phyloP scores from a whole-genome alignment of 768 basidiomycete genomes.

The Xerocomellus dryophilus region DNA sequence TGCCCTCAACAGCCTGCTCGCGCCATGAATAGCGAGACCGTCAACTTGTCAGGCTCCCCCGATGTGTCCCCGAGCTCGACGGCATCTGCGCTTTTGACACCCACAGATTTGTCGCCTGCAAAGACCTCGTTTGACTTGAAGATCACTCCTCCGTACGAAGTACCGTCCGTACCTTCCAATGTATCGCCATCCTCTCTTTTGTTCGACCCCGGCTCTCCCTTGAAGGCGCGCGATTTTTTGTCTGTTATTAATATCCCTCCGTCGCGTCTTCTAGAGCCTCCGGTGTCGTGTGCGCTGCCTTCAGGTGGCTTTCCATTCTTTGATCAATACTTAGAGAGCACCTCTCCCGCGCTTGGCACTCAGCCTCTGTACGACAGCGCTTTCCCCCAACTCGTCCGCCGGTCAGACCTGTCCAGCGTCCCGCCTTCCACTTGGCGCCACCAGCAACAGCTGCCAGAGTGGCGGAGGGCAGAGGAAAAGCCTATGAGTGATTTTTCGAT shows the following conservation, averaged over 20 bases:
- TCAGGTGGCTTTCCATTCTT: conserved; percentile 42
- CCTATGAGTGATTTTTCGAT: conserved; percentile 22
- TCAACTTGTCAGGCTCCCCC: conserved; percentile 47
- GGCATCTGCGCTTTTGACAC: conserved; percentile 67
- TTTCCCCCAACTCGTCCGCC: conserved; percentile 26
- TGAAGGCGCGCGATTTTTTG: conserved; percentile 32
- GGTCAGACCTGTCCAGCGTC: conserved; percentile 14
- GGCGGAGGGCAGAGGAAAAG: conserved; percentile 41
- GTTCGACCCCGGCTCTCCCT: conserved; percentile 42
- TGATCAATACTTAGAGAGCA: conserved; percentile 50
- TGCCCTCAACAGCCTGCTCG: conserved; percentile 42
- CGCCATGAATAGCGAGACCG: conserved; percentile 42
- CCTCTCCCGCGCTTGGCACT: conserved; percentile 37
- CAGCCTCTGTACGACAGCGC: conserved; percentile 35
- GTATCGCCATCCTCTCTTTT: conserved; percentile 41
- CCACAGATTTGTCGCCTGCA: conserved; percentile 70
- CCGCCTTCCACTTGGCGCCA: conserved; percentile 23
- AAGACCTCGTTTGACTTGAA: conserved; percentile 55
- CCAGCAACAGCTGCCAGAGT: conserved; percentile 38
- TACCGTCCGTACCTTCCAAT: conserved; percentile 24
- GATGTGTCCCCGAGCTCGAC: conserved; percentile 74
- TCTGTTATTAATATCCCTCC: conserved; percentile 23
- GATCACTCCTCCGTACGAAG: conserved; percentile 52
- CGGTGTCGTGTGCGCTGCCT: conserved; percentile 16
- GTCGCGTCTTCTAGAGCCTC: conserved; percentile 25